These are phyloP conservation scores for Hymenoscyphus scutula DNA, from an alignment of 2,329 filamentous ascomycete genomes.

Conservation along the genomic window DNA sequence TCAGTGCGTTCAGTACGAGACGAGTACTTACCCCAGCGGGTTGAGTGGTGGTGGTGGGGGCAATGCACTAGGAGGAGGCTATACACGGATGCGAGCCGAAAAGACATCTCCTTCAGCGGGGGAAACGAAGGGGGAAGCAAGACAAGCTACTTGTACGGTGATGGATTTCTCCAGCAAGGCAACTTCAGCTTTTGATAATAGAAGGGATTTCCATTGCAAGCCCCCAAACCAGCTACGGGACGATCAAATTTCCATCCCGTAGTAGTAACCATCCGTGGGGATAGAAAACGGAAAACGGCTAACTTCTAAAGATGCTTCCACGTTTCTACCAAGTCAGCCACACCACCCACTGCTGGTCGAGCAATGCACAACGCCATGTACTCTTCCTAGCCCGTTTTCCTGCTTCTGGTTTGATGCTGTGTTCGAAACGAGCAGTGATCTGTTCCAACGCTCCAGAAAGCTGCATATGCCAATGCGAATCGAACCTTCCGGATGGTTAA, in stretches of 20 bases:
- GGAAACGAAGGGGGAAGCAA: too few species aligned
- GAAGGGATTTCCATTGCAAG: not conserved
- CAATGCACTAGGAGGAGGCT: too few species aligned
- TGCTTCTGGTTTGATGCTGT: not conserved
- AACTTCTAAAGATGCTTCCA: not conserved
- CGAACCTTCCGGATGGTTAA: not conserved
- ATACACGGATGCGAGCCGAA: not conserved
- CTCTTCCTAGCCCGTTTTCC: not conserved
- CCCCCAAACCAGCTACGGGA: not conserved
- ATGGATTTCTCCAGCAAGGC: too few species aligned
- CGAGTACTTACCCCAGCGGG: too few species aligned
- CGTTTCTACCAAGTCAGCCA: not conserved
- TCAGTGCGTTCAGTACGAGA: too few species aligned
- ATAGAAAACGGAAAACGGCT: not conserved
- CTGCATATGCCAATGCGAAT: slow-evolving; percentile 1
- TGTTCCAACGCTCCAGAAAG: not conserved
- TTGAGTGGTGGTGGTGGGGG: too few species aligned
- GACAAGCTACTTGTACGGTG: too few species aligned
- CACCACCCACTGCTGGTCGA: not conserved
- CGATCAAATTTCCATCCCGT: not conserved
- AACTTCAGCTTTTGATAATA: not conserved
- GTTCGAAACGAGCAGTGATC: not conserved
- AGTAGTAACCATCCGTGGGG: not conserved
- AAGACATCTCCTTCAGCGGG: not conserved
- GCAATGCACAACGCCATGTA: not conserved